Evolutionary conservation across 2,329 filamentous ascomycete species (phyloP), one percentile per base, ranked within the genome.

Genomic region (Aspergillus caelatus): DNA sequence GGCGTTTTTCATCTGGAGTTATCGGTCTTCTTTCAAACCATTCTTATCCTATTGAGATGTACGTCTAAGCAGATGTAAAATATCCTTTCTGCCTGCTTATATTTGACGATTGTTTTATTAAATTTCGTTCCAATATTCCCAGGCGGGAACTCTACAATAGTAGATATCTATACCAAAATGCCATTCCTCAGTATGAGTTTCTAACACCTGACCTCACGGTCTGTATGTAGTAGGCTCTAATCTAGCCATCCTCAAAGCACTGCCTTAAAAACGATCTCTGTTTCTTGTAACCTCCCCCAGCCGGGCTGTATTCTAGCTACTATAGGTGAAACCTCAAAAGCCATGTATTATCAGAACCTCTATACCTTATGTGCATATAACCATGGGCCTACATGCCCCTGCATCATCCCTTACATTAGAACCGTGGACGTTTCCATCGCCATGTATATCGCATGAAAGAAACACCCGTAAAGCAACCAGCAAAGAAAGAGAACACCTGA

Each of bases 371-470:
- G 19, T 36, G 39, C 54, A 65, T 52, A 32, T 30, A 65, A 46
- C 57, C 57, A 56, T 53, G 10, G 46, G 32, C 48, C 26, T 55
- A 48, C 45, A 56, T 26, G 41, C 32, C 34, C 23, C 61, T 58
- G 61, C 55, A 65, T 67, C 60, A 55, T 63, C 45, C 57, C 58
- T 58, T 66, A 53, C 57, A 59, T 54, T 61, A 61, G 48, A 52
- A 61, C 21, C 28, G 43, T 46, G 57, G 57, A 52, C 26, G 46
- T 63, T 54, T 60, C 58, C 55, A 62, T 46, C 56, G 48, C 57
- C 58, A 57, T 65, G 59, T 63, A 62, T 65, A 61, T 61, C 57
- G 54, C 61, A 63, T 60, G 53, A 56, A 62, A 59, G 36, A 23
- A 34, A 57, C 23, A 57, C 50, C 36, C 36, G 48, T n/a, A 55